Base-by-base conservation (phyloP, 805 yeast species). In the Starmerella geochares region DNA sequence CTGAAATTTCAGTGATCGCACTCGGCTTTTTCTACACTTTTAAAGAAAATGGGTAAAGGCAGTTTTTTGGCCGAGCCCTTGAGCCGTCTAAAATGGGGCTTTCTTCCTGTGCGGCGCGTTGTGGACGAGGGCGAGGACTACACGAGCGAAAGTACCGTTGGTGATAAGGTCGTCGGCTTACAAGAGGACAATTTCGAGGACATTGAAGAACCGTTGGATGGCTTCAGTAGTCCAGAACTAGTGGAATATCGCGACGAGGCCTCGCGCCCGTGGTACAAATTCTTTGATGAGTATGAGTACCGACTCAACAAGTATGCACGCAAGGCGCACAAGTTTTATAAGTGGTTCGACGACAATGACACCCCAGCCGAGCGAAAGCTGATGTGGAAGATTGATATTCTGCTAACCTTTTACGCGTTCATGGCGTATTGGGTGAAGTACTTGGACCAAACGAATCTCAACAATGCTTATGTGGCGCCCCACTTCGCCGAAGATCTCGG, bases 361-460 rank as follows among this genome's bases (percentile, higher is more conserved):
- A 65, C 81, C 2, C 68, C 72, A 59, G 77, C 71, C 1, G 77
- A 73, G 46, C 69, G 71, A 43, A 66, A 63, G 24, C 62, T 78
- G 32, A 60, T 78, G 14, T 62, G 69, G 54, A 81, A 81, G 60
- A 61, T 80, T 28, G 86, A 81, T 58, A 53, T 77, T 11, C 60
- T 78, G 29, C 65, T 82, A 46, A 70, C 79, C n/a, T 53, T 55
- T 39, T 77, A 77, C 55, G 70, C 81, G 0, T 74, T 79, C 62
- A 63, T 78, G 51, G 78, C 78, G 1, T 80, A 80, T 62, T 82
- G 83, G 83, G 76, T 81, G 48, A 81, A 81, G 60, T 77, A 78
- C 47, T 67, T 81, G 46, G 86, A 81, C 60, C 71, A 72, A 47
- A 69, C 76, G 35, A 81, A 80, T 61, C 67, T 77, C 50, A 71